These are phyloP conservation scores for Brassica cretica DNA, from an alignment of 345 rosid species.

Conservation along the genomic window DNA sequence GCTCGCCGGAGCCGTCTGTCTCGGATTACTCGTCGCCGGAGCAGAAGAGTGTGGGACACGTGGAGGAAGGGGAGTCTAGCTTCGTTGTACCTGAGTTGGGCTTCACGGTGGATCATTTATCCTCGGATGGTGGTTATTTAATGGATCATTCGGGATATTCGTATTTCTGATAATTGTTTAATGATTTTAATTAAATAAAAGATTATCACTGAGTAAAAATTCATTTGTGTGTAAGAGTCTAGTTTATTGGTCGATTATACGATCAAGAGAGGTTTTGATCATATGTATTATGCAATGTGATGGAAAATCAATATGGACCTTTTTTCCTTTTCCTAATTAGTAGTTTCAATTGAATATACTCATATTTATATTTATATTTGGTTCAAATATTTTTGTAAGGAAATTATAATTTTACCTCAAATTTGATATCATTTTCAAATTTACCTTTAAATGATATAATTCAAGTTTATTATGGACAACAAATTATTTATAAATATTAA, in stretches of 20 bases:
- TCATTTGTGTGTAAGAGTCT: background rate
- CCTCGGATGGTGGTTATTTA: background rate
- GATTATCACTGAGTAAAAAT: background rate
- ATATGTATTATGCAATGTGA: background rate
- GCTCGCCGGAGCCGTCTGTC: slow-evolving; percentile 32
- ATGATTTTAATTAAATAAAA: background rate
- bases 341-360: no score
- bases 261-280: slow-evolving; percentile 3
- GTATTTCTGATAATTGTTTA: background rate
- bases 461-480: no score
- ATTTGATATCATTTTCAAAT: no score
- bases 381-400: no score
- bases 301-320: background rate
- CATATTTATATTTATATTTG: no score
- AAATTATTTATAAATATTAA: no score
- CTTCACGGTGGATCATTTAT: slow-evolving; percentile 27
- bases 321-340: no score
- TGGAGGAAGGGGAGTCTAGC: slow-evolving; percentile 8
- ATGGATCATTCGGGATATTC: slow-evolving; percentile 3
- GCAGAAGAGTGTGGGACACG: slow-evolving; percentile 8
- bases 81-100: slow-evolving; percentile 19
- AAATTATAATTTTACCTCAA: no score
- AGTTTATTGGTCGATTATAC: background rate
- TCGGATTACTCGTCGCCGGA: slow-evolving; percentile 6
- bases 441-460: no score